Base-by-base conservation (phyloP, 108 stramenopile species). In the Cylindrotheca closterium region DNA sequence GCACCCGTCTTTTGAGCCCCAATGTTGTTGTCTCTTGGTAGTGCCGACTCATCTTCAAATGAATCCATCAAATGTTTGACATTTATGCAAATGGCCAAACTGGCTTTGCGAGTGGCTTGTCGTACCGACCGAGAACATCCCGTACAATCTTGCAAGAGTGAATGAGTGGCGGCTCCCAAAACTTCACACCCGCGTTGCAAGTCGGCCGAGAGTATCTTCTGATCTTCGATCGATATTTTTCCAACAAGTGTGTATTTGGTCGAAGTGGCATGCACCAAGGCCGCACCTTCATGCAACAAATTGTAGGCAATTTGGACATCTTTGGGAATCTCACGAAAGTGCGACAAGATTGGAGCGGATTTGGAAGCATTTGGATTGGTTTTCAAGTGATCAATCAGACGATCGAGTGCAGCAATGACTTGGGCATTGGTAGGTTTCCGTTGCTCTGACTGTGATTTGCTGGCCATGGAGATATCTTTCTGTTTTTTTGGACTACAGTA, bases 201-300 rank as follows among this genome's bases (percentile, higher is more conserved):
- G 58, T 90, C 88, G n/a, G 82, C 75, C 1, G 58, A 60, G 10
- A 76, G 47, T 31, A 72, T 71, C 17, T 55, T 68, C 18, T 79
- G 77, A 24, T 88, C 84, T 26, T 65, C 30, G 29, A 45, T 49
- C 21, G 34, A 57, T 48, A 85, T 67, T 50, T 86, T 86, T 10
- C 80, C 79, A 19, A 93, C 71, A 15, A 93, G 66, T 7, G 92
- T 80, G 65, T 87, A 93, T 56, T 90, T 93, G 26, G 92, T 93
- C n/a, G 84, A 74, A 27, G 85, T 87, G 26, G 77, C 79, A 24
- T 84, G 71, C 10, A 93, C 71, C 48, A 86, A 47, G 26, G 65
- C 22, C 2, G 87, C 79, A 24, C 81, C 92, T 31, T 82, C 62
- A 30, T 63, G 22, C 10, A 93, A 60, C 22, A 83, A 30, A 4